These are phyloP conservation scores for Solanum pinnatisectum DNA, from an alignment of 257 asterid species.

Conservation along the genomic window DNA sequence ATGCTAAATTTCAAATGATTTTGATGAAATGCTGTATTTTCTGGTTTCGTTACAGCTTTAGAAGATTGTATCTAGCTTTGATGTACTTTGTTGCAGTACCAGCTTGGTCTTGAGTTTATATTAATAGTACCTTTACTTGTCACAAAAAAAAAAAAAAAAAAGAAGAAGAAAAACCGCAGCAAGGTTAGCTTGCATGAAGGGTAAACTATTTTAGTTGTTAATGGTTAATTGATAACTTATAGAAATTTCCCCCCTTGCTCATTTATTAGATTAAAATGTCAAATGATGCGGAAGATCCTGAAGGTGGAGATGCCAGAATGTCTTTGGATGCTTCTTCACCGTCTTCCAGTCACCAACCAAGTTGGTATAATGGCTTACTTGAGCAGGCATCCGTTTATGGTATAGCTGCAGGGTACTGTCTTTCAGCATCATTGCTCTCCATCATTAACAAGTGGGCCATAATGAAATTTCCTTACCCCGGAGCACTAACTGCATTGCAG, in stretches of 20 bases:
- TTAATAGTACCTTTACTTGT: not conserved
- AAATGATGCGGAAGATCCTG: constrained; percentile 58
- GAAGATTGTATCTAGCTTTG: not conserved
- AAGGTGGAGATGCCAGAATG: constrained; percentile 16
- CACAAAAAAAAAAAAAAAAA: not conserved
- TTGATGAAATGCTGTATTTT: not conserved
- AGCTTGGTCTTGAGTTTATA: not conserved
- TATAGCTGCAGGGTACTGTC: constrained; percentile 79
- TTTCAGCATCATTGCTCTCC: constrained; percentile 76
- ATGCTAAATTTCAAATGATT: not conserved
- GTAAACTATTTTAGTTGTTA: not conserved
- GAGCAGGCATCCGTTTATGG: constrained; percentile 77
- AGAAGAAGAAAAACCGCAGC: not conserved
- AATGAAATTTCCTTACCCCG: constrained; percentile 92
- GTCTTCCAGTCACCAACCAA: constrained; percentile 15
- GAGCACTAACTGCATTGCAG: constrained; percentile 88
- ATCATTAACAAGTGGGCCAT: constrained; percentile 95
- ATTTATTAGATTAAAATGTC: constrained; percentile 55
- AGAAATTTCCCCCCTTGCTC: not conserved
- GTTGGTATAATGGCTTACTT: constrained; percentile 43
- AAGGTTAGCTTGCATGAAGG: not conserved
- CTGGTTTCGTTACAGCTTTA: not conserved
- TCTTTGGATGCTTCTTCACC: constrained; percentile 17
- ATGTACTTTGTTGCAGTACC: not conserved
- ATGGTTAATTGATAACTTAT: not conserved